Percentiles rank a stretch among this genome's conserved stretches.
phyloP scores from a whole-genome alignment of 2,329 filamentous ascomycete genomes.

The Sclerotinia nivalis region DNA sequence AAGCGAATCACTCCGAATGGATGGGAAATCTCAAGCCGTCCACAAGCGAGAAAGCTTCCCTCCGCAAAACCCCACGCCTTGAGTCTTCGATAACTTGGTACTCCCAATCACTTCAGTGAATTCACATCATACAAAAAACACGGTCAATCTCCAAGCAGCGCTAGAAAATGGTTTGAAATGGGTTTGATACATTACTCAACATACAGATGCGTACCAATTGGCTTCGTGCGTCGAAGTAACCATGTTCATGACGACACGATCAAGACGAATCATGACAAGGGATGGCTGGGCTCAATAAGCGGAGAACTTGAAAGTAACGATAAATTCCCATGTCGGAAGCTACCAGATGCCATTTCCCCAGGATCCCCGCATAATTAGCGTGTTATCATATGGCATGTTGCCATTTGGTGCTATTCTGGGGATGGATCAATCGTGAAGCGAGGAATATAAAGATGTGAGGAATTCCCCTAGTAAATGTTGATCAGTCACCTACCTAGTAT shows the following conservation, averaged over 20 bases:
- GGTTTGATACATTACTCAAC: neutral
- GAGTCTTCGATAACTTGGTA: neutral
- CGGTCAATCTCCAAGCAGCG: neutral
- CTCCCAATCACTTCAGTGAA: neutral
- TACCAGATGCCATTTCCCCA: slow-evolving; percentile 13
- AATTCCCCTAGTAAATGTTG: neutral
- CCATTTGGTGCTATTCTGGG: neutral
- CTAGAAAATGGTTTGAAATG: neutral
- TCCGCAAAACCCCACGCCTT: neutral
- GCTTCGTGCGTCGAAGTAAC: neutral
- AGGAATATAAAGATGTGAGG: slow-evolving; percentile 19
- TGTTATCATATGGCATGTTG: neutral
- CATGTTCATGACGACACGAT: neutral
- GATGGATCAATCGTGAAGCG: neutral
- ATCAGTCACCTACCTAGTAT: neutral
- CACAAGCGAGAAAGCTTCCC: neutral
- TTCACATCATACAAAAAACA: neutral
- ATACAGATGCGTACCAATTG: slow-evolving; percentile 18
- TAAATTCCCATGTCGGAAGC: neutral
- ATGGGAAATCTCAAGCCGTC: slow-evolving; percentile 12
- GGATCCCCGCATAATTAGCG: slow-evolving; percentile 23
- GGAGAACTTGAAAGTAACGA: neutral
- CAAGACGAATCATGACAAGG: neutral
- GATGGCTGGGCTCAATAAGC: neutral
- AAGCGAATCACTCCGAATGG: slow-evolving; percentile 18